These are phyloP conservation scores for Austroboletus sp. DNA, from an alignment of 1,284 basidiomycete genomes.

Conservation along the genomic window DNA sequence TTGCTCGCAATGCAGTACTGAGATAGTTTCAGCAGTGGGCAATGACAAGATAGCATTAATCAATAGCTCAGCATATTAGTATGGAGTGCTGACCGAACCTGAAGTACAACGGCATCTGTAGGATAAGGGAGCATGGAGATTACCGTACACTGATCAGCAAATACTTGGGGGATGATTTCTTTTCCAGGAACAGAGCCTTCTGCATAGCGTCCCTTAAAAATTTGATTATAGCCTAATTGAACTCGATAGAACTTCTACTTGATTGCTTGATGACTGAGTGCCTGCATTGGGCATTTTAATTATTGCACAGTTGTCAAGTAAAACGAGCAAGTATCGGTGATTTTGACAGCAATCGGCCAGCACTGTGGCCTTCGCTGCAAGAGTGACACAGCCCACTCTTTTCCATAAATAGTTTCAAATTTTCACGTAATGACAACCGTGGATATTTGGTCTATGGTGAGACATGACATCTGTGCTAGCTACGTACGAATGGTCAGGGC, in stretches of 20 bases:
- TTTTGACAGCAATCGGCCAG: no score
- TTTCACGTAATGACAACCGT: not conserved
- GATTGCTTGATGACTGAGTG: not conserved
- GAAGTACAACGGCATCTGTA: not conserved
- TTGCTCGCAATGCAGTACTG: not conserved
- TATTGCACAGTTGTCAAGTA: no score
- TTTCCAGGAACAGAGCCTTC: not conserved
- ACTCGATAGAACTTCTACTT: not conserved
- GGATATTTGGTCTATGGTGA: not conserved
- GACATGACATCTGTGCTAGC: no score
- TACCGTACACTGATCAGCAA: not conserved
- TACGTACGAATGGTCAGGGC: no score
- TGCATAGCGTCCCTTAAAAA: not conserved
- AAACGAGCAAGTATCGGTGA: no score
- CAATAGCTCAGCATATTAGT: no score
- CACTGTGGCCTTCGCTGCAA: not conserved
- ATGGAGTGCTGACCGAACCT: no score
- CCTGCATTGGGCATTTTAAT: no score
- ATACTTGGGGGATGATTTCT: not conserved
- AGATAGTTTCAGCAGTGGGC: no score
- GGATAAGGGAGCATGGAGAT: not conserved
- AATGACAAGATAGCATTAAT: no score
- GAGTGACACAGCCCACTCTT: not conserved
- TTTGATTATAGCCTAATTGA: not conserved
- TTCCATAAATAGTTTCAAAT: no score